Conservation (phyloP, 345 rosid genomes). For the Hypericum androsaemum region DNA sequence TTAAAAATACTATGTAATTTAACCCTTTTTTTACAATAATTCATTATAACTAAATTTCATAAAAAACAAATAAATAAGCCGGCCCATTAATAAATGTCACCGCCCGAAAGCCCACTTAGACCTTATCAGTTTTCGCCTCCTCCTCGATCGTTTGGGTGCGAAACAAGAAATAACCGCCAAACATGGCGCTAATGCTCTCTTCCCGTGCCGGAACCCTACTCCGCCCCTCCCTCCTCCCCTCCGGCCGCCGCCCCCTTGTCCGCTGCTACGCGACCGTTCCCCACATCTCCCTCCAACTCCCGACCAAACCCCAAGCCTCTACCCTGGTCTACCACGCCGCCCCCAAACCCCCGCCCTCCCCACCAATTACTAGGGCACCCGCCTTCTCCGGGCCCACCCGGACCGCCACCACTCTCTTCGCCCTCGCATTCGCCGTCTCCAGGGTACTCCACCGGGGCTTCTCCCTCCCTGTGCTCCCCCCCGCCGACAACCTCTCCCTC, state of each 20-base stretch:
- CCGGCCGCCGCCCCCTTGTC: neutral
- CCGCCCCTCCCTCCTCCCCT: neutral
- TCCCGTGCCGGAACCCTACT: constrained; percentile 3
- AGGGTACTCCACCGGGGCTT: constrained; percentile 5
- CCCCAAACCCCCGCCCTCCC: neutral
- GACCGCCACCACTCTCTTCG: constrained; percentile 13
- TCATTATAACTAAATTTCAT: no score
- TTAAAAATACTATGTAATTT: no score
- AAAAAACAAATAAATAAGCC: no score
- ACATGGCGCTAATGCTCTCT: constrained; percentile 14
- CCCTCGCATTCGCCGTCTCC: constrained; percentile 9
- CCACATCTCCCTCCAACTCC: neutral
- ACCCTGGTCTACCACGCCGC: constrained; percentile 2
- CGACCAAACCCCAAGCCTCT: constrained; percentile 1
- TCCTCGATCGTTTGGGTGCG: neutral
- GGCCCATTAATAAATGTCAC: no score
- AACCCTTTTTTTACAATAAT: no score
- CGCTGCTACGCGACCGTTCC: neutral
- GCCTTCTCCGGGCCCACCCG: constrained; percentile 17
- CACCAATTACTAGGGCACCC: neutral
- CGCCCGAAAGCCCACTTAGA: no score
- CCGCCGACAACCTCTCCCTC: constrained; percentile 20
- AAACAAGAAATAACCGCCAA: neutral
- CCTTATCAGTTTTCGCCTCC: no score
- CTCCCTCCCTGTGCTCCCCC: constrained; percentile 15